Base-by-base conservation (phyloP, 192 early-diverging fungal species). In the Thamnidium elegans region DNA sequence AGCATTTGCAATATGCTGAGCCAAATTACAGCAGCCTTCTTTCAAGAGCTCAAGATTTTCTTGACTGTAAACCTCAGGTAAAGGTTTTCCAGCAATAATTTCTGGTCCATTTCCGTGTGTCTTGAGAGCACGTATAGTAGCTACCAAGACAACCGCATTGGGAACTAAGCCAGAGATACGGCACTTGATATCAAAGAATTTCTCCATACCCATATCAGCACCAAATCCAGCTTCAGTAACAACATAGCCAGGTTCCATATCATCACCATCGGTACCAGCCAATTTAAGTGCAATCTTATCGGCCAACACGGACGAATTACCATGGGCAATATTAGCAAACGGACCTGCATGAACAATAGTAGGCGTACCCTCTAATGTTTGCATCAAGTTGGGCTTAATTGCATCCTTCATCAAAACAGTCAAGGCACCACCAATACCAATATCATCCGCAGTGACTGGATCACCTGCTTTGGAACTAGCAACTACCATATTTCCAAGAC, bases 141-240 rank as follows among this genome's bases (percentile, higher is more conserved):
- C 89, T 53, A 97, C 95, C n/a, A 99, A 83, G 30, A 97, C 94
- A 9, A 92, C 96, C 36, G 84, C 86, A 66, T 95, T 85, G 23
- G 96, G 96, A 13, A 90, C 75, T 14, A 99, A 80, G 23, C 90
- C 91, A 11, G 89, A 92, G 11, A 82, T 78, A 50, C 96, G 87
- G 75, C 96, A 99, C 76, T 99, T 99, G 81, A 99, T 97, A 79
- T 99, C 90, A 79, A 97, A 94, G 78, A 93, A 93, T 78, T 99
- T 99, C 72, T 99, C 96, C 90, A 97, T 95, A 26, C 96, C 96
- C 76, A 99, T 99, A 78, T 99, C 96, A n/a, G 96, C 96, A 19
- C 96, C 96, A 71, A 99, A 99, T 9, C 96, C 96, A n/a, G 95
- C 94, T 78, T 99, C 96, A 42, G 96, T 99, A 42, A 97, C 86